These are phyloP conservation scores for Fagus crenata DNA, from an alignment of 306 rosid genomes.

Conservation along the genomic window DNA sequence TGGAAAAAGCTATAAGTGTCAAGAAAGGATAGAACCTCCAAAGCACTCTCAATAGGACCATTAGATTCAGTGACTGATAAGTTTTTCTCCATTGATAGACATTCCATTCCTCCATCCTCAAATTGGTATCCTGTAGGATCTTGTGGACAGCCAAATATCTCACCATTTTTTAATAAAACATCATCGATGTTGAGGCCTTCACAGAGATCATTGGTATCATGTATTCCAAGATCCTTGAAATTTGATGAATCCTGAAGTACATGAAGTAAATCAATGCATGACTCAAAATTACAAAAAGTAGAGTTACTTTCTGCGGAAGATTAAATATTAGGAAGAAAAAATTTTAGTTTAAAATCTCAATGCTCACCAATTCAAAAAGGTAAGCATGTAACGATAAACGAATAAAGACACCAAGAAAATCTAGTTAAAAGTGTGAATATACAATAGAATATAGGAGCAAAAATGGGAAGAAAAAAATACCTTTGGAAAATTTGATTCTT, in stretches of 20 bases:
- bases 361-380: neutral
- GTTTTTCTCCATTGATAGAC: slow-evolving; percentile 58
- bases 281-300: neutral
- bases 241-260: slow-evolving; percentile 46
- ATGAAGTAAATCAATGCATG: slow-evolving; percentile 5
- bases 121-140: slow-evolving; percentile 45
- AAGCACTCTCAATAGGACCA: slow-evolving; percentile 49
- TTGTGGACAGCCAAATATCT: slow-evolving; percentile 50
- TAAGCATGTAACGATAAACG: neutral
- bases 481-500: slow-evolving; percentile 49
- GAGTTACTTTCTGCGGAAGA: neutral
- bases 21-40: slow-evolving; percentile 62
- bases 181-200: slow-evolving; percentile 53
- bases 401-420: neutral
- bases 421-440: slow-evolving; percentile 13
- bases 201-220: slow-evolving; percentile 45
- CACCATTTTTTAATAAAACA: slow-evolving; percentile 43
- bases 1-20: slow-evolving; percentile 13
- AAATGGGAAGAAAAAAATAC: slow-evolving; percentile 32
- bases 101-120: slow-evolving; percentile 59
- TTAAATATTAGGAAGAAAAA: neutral
- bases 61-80: slow-evolving; percentile 54
- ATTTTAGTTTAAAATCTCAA: neutral
- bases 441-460: neutral
- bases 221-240: slow-evolving; percentile 48